Conservation (phyloP, 2,329 filamentous ascomycete genomes). For the Colletotrichum theobromicola region DNA sequence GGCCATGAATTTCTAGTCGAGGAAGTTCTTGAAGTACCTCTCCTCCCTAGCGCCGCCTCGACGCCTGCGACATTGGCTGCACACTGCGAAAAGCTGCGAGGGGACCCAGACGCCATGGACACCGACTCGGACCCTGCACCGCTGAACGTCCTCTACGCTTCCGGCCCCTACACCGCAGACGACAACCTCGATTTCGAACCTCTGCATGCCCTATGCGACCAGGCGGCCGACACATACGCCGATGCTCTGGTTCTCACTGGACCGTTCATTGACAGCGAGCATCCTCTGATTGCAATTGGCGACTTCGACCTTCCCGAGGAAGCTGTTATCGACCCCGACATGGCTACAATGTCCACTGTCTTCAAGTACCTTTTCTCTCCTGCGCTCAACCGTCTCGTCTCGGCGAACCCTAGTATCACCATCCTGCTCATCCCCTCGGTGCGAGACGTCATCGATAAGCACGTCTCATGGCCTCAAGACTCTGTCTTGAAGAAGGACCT, state of each 20-base stretch:
- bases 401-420: slow-evolving; percentile 76
- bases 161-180: slow-evolving; percentile 91
- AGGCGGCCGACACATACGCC: slow-evolving; percentile 74
- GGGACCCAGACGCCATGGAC: slow-evolving; percentile 67
- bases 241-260: slow-evolving; percentile 83
- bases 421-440: slow-evolving; percentile 84
- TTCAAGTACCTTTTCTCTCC: slow-evolving; percentile 83
- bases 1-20: slow-evolving; percentile 82
- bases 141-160: slow-evolving; percentile 77
- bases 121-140: slow-evolving; percentile 63
- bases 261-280: slow-evolving; percentile 90
- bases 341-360: slow-evolving; percentile 78
- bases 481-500: slow-evolving; percentile 72
- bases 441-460: slow-evolving; percentile 80
- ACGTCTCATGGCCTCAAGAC: slow-evolving; percentile 82
- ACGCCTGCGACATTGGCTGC: slow-evolving; percentile 66
- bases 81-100: slow-evolving; percentile 72
- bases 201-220: slow-evolving; percentile 79
- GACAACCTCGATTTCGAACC: slow-evolving; percentile 92
- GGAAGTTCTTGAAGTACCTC: slow-evolving; percentile 76
- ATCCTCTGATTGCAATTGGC: slow-evolving; percentile 82
- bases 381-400: slow-evolving; percentile 72
- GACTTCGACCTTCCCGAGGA: slow-evolving; percentile 79
- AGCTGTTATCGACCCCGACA: slow-evolving; percentile 73
- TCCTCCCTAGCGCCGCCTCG: slow-evolving; percentile 77